Percentiles rank a stretch among this genome's conserved stretches.
Evolutionary conservation across 2,329 filamentous ascomycete genomes (phyloP).

Genomic region (Phialophora chinensis): DNA sequence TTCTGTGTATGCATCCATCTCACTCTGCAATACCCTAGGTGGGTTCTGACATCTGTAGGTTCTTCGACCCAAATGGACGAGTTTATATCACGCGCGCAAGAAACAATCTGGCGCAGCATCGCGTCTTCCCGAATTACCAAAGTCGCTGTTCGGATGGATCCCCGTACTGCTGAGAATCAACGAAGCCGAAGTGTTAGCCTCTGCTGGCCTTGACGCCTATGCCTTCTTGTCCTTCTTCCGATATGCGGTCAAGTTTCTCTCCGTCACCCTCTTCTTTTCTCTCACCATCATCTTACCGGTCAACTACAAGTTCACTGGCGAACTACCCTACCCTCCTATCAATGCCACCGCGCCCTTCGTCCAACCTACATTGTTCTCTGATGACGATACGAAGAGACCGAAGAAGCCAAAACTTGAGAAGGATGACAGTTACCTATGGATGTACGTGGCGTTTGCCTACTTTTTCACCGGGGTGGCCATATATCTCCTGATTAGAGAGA

Average conservation of each 20-base stretch:
- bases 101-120: slow-evolving; percentile 70
- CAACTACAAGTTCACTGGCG: slow-evolving; percentile 69
- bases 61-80: slow-evolving; percentile 87
- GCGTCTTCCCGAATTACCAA: slow-evolving; percentile 76
- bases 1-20: slow-evolving; percentile 50
- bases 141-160: slow-evolving; percentile 92
- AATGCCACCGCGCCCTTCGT: slow-evolving; percentile 32
- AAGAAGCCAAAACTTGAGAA: slow-evolving; percentile 43
- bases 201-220: slow-evolving; percentile 92
- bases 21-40: neutral
- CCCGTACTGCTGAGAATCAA: slow-evolving; percentile 81
- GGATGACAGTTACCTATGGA: slow-evolving; percentile 73
- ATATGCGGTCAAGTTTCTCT: slow-evolving; percentile 85
- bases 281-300: slow-evolving; percentile 82
- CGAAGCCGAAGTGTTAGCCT: slow-evolving; percentile 86
- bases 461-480: slow-evolving; percentile 83
- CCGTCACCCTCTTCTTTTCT: slow-evolving; percentile 80
- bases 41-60: slow-evolving; percentile 58
- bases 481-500: slow-evolving; percentile 82
- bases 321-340: slow-evolving; percentile 43
- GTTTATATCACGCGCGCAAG: slow-evolving; percentile 87
- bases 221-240: slow-evolving; percentile 97
- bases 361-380: slow-evolving; percentile 30
- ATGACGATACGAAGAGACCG: slow-evolving; percentile 42
- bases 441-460: slow-evolving; percentile 93